These are phyloP conservation scores for Diaporthe citriasiana DNA, from an alignment of 2,329 filamentous ascomycete genomes.

Conservation along the genomic window DNA sequence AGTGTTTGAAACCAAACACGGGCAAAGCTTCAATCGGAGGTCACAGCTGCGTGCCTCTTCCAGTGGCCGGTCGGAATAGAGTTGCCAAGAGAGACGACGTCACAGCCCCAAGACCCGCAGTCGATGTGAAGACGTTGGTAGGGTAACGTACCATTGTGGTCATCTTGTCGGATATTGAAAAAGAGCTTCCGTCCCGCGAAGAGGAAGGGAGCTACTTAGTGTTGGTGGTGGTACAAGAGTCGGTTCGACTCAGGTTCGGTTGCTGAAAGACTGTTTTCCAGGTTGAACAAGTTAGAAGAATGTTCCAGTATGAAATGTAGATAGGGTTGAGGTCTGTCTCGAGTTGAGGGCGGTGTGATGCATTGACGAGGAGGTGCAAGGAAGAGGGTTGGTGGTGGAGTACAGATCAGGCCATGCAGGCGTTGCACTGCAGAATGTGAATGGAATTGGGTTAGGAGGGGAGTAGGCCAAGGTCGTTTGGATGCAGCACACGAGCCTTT, in stretches of 20 bases:
- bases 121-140: background rate
- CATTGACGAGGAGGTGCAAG: conserved; percentile 30
- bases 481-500: conserved; percentile 4
- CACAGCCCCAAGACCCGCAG: background rate
- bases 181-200: conserved; percentile 40
- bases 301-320: conserved; percentile 4
- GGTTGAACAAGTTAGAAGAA: conserved; percentile 13
- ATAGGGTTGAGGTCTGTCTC: background rate
- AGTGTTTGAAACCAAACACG: background rate
- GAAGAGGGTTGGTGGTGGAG: conserved; percentile 27
- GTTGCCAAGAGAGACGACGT: conserved; percentile 1
- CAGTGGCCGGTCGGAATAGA: background rate
- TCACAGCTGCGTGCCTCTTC: background rate
- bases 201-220: conserved; percentile 41
- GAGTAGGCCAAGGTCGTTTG: conserved; percentile 4
- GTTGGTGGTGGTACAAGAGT: conserved; percentile 24
- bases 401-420: conserved; percentile 17
- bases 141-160: conserved; percentile 64
- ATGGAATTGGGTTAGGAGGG: conserved; percentile 6
- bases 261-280: conserved; percentile 22
- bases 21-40: background rate
- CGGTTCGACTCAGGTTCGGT: background rate
- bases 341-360: conserved; percentile 40
- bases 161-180: conserved; percentile 55
- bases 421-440: conserved; percentile 18